Percentiles rank a stretch among this genome's conserved stretches.
Conservation (phyloP, 1,284 basidiomycete genomes). For the Mycosarcoma maydis region DNA sequence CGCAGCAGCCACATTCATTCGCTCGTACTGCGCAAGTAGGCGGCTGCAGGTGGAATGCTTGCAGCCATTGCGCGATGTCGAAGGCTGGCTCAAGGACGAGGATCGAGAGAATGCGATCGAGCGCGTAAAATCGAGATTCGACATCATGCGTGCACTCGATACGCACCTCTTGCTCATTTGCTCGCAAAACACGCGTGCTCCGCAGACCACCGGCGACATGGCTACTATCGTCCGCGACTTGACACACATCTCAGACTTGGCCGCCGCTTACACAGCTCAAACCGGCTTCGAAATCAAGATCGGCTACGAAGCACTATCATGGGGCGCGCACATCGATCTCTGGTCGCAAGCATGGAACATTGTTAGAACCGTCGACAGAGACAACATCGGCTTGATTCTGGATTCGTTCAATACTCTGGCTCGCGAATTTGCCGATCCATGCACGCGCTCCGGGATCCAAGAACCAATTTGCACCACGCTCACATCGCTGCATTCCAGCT, state of each 20-base stretch:
- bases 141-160: conserved; percentile 54
- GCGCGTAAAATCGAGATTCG: conserved; percentile 44
- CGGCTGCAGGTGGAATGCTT: too few relatives aligned
- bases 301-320: conserved; percentile 60
- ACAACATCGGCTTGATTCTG: conserved; percentile 67
- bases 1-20: too few relatives aligned
- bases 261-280: conserved; percentile 13
- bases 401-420: conserved; percentile 68
- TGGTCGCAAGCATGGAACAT: conserved; percentile 67
- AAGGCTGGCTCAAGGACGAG: conserved; percentile 55
- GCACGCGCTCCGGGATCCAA: conserved; percentile 48
- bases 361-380: conserved; percentile 55
- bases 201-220: conserved; percentile 51
- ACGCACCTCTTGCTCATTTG: conserved; percentile 57
- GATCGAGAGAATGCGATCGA: conserved; percentile 33
- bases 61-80: conserved; percentile 67
- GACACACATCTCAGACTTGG: conserved; percentile 35
- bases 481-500: conserved; percentile 49
- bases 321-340: conserved; percentile 55
- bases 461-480: conserved; percentile 32
- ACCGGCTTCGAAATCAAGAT: conserved; percentile 37
- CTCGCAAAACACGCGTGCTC: conserved; percentile 55
- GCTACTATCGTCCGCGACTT: conserved; percentile 58
- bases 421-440: conserved; percentile 64
- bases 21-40: too few relatives aligned